These are phyloP conservation scores for Cryptococcus maquisensis DNA, from an alignment of 1,284 basidiomycete genomes.

Conservation along the genomic window DNA sequence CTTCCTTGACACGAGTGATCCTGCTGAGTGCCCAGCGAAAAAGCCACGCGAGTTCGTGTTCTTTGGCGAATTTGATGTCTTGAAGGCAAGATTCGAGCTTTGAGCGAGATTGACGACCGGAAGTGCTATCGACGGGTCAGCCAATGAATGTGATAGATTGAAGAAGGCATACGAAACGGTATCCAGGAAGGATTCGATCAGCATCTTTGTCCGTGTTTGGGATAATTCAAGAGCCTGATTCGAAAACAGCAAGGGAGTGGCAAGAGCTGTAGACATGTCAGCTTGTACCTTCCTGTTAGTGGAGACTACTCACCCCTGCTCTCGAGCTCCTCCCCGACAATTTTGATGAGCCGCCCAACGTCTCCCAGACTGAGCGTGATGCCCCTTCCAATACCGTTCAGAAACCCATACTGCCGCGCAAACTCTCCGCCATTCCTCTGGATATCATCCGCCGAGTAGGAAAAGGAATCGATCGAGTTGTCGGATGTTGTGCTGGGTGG, in stretches of 20 bases:
- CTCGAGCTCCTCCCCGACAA: slow-evolving; percentile 66
- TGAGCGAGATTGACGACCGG: slow-evolving; percentile 1
- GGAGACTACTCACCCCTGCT: slow-evolving; percentile 52
- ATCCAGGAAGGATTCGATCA: slow-evolving; percentile 68
- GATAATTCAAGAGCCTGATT: slow-evolving; percentile 78
- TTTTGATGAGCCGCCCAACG: slow-evolving; percentile 63
- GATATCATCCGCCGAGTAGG: slow-evolving; percentile 23
- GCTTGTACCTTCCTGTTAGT: background rate
- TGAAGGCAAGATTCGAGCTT: slow-evolving; percentile 56
- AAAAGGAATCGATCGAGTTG: slow-evolving; percentile 30
- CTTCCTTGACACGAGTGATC: slow-evolving; percentile 56
- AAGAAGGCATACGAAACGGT: slow-evolving; percentile 42
- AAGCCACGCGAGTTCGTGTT: slow-evolving; percentile 79
- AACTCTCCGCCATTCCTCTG: slow-evolving; percentile 1
- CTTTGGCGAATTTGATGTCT: slow-evolving; percentile 72
- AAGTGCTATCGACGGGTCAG: background rate
- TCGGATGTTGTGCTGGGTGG: slow-evolving; percentile 21
- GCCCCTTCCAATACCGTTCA: slow-evolving; percentile 30
- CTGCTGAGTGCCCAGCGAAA: slow-evolving; percentile 77
- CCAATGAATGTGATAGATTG: too few relatives aligned
- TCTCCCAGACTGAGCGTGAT: slow-evolving; percentile 66
- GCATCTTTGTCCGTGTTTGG: slow-evolving; percentile 62
- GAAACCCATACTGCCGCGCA: slow-evolving; percentile 33
- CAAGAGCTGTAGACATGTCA: slow-evolving; percentile 55
- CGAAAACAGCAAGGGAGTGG: slow-evolving; percentile 83